phyloP scores from a whole-genome alignment of 1,284 basidiomycete species.

The Apiotrichum mycotoxinovorans region DNA sequence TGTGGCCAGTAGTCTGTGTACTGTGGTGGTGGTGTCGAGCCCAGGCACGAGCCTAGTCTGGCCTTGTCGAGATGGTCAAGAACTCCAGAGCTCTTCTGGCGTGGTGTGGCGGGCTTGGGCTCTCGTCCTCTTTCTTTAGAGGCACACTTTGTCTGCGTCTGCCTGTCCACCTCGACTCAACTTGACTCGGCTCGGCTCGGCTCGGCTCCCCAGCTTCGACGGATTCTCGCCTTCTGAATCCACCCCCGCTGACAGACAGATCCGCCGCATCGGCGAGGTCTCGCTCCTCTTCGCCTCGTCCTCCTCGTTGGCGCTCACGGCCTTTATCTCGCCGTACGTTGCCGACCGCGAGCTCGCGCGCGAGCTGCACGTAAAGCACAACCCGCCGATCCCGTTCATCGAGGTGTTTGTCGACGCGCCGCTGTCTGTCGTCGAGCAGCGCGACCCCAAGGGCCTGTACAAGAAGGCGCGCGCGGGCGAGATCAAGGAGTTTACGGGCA shows the following conservation, averaged over 20 bases:
- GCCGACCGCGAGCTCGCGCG: conserved; percentile 82
- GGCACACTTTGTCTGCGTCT: too few relatives aligned
- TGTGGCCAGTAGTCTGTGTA: neutral
- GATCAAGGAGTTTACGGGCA: conserved; percentile 83
- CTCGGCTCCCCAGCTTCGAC: too few relatives aligned
- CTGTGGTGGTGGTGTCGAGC: neutral
- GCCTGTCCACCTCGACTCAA: too few relatives aligned
- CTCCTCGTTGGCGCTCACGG: conserved; percentile 79
- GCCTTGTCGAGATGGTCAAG: too few relatives aligned
- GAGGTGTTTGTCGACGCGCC: conserved; percentile 96
- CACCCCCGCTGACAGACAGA: too few relatives aligned
- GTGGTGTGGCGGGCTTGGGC: too few relatives aligned
- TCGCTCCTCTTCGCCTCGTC: conserved; percentile 91
- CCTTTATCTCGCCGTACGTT: conserved; percentile 97
- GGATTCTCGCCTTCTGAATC: too few relatives aligned
- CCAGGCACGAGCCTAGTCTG: too few relatives aligned
- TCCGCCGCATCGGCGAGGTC: conserved; percentile 95
- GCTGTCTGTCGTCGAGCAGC: conserved; percentile 77
- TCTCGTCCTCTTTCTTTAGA: too few relatives aligned
- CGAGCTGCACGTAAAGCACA: conserved; percentile 68
- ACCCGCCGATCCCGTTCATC: conserved; percentile 67
- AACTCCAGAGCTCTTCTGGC: too few relatives aligned
- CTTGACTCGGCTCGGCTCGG: too few relatives aligned
- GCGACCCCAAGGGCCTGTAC: conserved; percentile 97
- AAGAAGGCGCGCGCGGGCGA: conserved; percentile 94